A percentile compares a stretch with the other conserved stretches of the same genome.
These are phyloP conservation scores for Colletotrichum shisoi DNA, from an alignment of 2,329 filamentous ascomycete genomes.

Conservation along the genomic window DNA sequence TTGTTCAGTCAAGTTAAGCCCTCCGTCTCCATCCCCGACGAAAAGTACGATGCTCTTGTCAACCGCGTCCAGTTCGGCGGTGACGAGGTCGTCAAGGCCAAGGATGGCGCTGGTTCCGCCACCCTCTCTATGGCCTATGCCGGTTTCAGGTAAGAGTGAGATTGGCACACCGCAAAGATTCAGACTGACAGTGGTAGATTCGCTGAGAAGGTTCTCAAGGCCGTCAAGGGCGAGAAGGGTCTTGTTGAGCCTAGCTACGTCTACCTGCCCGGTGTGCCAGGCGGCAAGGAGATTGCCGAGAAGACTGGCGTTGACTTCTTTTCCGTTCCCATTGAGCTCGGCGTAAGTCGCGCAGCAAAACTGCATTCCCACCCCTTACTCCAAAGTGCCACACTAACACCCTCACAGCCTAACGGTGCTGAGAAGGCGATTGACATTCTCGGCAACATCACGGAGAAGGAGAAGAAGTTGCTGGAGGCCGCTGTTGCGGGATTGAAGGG, in stretches of 20 bases:
- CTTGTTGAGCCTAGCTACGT: slow-evolving; percentile 95
- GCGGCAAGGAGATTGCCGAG: slow-evolving; percentile 86
- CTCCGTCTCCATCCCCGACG: slow-evolving; percentile 78
- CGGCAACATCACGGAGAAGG: slow-evolving; percentile 78
- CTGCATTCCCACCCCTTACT: neutral
- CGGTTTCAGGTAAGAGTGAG: slow-evolving; percentile 76
- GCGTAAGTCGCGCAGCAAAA: slow-evolving; percentile 67
- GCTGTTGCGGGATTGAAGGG: slow-evolving; percentile 80
- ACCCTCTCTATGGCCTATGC: slow-evolving; percentile 96
- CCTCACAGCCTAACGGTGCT: slow-evolving; percentile 74
- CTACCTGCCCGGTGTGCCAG: slow-evolving; percentile 88
- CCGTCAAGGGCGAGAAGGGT: slow-evolving; percentile 85
- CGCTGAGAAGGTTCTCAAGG: slow-evolving; percentile 92
- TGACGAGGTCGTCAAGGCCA: slow-evolving; percentile 95
- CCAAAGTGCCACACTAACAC: slow-evolving; percentile 42
- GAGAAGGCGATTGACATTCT: slow-evolving; percentile 87
- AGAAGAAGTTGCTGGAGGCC: slow-evolving; percentile 84
- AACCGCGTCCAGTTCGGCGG: slow-evolving; percentile 98
- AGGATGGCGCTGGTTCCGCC: slow-evolving; percentile 88
- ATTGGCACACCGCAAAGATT: slow-evolving; percentile 34
- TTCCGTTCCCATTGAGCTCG: slow-evolving; percentile 93
- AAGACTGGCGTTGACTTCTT: slow-evolving; percentile 90
- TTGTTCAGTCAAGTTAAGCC: slow-evolving; percentile 93
- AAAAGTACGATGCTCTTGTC: slow-evolving; percentile 89
- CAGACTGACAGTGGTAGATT: slow-evolving; percentile 65